Conservation (phyloP, 805 yeast genomes). For the Middelhovenomyces tepae region DNA sequence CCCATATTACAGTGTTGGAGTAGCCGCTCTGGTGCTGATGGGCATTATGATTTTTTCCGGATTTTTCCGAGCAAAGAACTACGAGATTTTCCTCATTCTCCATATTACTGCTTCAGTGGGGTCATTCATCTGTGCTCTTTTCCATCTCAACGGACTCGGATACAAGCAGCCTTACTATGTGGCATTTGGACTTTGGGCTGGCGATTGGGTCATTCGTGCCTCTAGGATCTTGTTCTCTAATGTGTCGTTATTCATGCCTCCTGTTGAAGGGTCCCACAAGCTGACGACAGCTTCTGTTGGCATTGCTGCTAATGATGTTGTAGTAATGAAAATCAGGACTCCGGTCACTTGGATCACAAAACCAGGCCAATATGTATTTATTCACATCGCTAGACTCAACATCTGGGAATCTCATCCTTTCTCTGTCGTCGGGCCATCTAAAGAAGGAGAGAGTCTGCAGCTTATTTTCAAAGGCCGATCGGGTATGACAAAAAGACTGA, state of each 20-base stretch:
- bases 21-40: slow-evolving; percentile 27
- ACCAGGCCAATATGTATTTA: slow-evolving; percentile 58
- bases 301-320: slow-evolving; percentile 37
- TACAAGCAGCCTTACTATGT: slow-evolving; percentile 48
- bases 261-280: slow-evolving; percentile 28
- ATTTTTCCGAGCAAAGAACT: slow-evolving; percentile 41
- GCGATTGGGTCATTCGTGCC: slow-evolving; percentile 53
- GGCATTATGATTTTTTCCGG: slow-evolving; percentile 34
- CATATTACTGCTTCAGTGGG: slow-evolving; percentile 50
- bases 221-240: slow-evolving; percentile 36
- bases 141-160: slow-evolving; percentile 43
- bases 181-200: slow-evolving; percentile 55
- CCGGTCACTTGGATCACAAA: slow-evolving; percentile 46
- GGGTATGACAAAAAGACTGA: slow-evolving; percentile 42
- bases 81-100: slow-evolving; percentile 48
- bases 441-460: slow-evolving; percentile 35
- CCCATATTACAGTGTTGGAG: slow-evolving; percentile 29
- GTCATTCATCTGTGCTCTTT: slow-evolving; percentile 51
- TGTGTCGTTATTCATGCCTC: slow-evolving; percentile 25
- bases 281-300: slow-evolving; percentile 31
- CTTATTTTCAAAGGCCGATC: slow-evolving; percentile 43
- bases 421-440: slow-evolving; percentile 39
- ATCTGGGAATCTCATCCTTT: slow-evolving; percentile 68
- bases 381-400: slow-evolving; percentile 38
- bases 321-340: slow-evolving; percentile 41